Evolutionary conservation across 331 rosid genomes (phyloP).

Genomic region (Acacia concinna): DNA sequence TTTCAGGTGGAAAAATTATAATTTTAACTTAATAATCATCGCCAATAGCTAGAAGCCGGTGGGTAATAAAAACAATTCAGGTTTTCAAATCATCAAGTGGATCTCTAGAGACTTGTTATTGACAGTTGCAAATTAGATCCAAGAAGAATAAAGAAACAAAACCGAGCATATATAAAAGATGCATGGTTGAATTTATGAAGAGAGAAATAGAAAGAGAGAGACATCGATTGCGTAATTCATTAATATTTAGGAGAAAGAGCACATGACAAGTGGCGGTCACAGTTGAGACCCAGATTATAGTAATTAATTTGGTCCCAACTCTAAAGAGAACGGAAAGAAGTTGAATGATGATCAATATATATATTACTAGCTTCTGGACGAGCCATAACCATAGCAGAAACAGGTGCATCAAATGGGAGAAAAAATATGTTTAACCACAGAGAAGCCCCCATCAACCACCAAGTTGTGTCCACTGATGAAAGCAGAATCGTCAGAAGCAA

Average conservation of each 20-base stretch:
- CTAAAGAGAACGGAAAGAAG: background rate
- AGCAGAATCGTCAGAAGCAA: conserved; percentile 70
- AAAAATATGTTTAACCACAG: conserved; percentile 44
- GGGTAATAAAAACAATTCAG: background rate
- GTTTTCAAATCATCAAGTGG: background rate
- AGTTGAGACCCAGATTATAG: conserved; percentile 8
- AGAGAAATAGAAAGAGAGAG: background rate
- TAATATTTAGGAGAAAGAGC: background rate
- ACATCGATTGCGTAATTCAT: background rate
- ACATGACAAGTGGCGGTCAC: conserved; percentile 2
- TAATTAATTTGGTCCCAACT: background rate
- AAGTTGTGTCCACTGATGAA: conserved; percentile 78
- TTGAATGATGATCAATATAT: background rate
- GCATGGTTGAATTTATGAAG: background rate
- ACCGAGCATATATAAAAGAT: background rate
- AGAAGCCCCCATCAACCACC: conserved; percentile 79
- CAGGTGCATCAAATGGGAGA: background rate
- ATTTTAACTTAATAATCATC: background rate
- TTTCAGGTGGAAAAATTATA: background rate
- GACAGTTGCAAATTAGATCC: background rate
- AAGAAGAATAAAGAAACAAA: background rate
- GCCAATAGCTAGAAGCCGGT: background rate
- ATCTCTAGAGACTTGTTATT: background rate
- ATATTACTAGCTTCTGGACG: background rate
- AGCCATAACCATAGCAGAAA: background rate